These are phyloP conservation scores for Croton setiger DNA, from an alignment of 441 rosid genomes.

Conservation along the genomic window DNA sequence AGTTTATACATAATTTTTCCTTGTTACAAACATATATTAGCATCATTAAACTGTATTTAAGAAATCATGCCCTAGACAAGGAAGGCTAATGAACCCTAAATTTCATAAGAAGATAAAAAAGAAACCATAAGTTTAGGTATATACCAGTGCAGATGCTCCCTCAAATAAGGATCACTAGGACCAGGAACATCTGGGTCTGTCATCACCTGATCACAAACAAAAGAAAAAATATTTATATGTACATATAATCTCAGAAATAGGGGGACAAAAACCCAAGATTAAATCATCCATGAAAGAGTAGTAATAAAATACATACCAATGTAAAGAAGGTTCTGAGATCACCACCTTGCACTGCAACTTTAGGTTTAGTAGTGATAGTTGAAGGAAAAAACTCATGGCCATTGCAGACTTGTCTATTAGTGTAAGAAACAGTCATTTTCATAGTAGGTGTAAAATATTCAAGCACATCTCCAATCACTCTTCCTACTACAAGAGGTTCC, in stretches of 20 bases:
- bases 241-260: too few species aligned
- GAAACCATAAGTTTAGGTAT: too few species aligned
- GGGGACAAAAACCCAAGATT: too few species aligned
- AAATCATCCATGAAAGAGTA: background rate
- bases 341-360: conserved; percentile 73
- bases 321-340: conserved; percentile 95
- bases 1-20: too few species aligned
- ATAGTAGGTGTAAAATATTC: conserved; percentile 55
- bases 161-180: conserved; percentile 94
- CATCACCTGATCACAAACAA: too few species aligned
- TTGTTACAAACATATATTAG: too few species aligned
- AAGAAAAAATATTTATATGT: too few species aligned
- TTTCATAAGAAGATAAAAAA: too few species aligned
- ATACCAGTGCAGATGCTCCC: conserved; percentile 92
- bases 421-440: conserved; percentile 62
- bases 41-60: too few species aligned
- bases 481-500: conserved; percentile 79
- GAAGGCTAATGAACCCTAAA: too few species aligned
- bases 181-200: conserved; percentile 99
- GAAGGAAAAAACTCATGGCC: conserved; percentile 84
- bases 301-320: conserved; percentile 43
- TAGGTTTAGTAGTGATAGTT: conserved; percentile 58
- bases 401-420: conserved; percentile 64
- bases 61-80: too few species aligned
- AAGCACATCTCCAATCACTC: conserved; percentile 86